Base-by-base conservation (phyloP, 2,329 filamentous ascomycete genomes). In the Colletotrichum ledebouriae region DNA sequence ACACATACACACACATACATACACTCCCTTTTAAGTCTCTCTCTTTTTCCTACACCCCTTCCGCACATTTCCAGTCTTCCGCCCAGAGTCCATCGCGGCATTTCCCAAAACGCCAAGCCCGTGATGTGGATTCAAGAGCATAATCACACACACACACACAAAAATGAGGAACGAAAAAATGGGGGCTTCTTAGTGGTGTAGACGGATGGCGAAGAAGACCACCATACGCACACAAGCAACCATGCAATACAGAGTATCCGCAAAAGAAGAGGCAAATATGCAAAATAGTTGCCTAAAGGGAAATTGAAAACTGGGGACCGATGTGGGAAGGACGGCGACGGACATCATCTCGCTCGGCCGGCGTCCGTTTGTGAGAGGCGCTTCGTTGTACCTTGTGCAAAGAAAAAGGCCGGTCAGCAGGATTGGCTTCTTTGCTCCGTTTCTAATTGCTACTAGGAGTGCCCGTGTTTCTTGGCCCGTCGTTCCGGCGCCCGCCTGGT, bases 101-200 rank as follows among this genome's bases (percentile, higher is more conserved):
- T 59, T 41, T 65, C 49, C 55, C 53, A 65, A 65, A 68, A 68
- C 65, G 65, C 65, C 65, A 65, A 68, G 65, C 53, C 61, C 33
- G 55, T 47, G 47, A 59, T 64, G 61, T 59, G 55, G 55, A 59
- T 25, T 59, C 47, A 41, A 56, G 15, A 55, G 39, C 34, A 42
- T 46, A 49, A n/a, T 29, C 17, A 17, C 17, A 17, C 17, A 17
- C 17, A 55, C 33, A 65, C 41, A 39, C 29, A 25, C 33, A 37
- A 53, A 39, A 57, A 50, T 29, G 29, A 47, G 33, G 41, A 17
- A 20, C 55, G 37, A 60, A 47, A 39, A 53, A 53, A 44, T 17
- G 17, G 12, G 34, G 34, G 25, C 25, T 5, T 25, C 5, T 5
- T 1, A 25, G 25, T 5, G 25, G 4, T 11, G 17, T 17, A 53